Evolutionary conservation across 1,284 basidiomycete genomes (phyloP).

Genomic region (Abortiporus biennis): DNA sequence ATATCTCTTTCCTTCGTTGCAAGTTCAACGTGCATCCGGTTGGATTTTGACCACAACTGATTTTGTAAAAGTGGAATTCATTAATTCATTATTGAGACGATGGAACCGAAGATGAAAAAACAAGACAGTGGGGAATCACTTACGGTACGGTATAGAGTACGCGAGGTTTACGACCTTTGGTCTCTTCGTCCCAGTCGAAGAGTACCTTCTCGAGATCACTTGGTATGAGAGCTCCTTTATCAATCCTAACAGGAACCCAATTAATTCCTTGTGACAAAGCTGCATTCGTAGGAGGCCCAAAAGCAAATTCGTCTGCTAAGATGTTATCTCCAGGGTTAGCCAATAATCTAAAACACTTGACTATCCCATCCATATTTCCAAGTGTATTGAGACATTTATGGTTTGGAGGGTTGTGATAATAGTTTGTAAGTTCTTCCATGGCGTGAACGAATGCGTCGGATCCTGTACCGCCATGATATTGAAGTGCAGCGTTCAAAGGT

Average conservation of each 20-base stretch:
- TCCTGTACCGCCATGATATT: conserved; percentile 33
- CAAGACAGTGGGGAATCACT: conserved; percentile 14
- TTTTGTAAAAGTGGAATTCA: no score
- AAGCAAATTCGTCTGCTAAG: conserved; percentile 40
- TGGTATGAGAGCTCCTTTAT: conserved; percentile 38
- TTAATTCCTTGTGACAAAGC: conserved; percentile 34
- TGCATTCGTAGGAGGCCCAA: conserved; percentile 33
- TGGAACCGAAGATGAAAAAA: not conserved
- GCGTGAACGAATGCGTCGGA: conserved; percentile 27
- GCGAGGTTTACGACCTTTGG: conserved; percentile 32
- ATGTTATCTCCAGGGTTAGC: conserved; percentile 35
- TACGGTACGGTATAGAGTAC: conserved; percentile 38
- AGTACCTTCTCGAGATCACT: conserved; percentile 34
- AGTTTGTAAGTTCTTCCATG: conserved; percentile 28
- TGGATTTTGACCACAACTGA: conserved; percentile 40
- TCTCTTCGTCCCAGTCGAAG: conserved; percentile 28
- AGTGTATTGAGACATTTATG: conserved; percentile 31
- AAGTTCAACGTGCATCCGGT: conserved; percentile 34
- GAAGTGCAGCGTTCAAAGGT: conserved; percentile 30
- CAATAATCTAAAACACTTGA: conserved; percentile 37
- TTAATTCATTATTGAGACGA: no score
- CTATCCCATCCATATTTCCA: conserved; percentile 35
- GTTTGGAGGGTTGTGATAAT: conserved; percentile 31
- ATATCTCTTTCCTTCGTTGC: conserved; percentile 34
- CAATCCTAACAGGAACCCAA: conserved; percentile 37